Conservation (phyloP, 768 basidiomycete species). For the Podaxis sp. region DNA sequence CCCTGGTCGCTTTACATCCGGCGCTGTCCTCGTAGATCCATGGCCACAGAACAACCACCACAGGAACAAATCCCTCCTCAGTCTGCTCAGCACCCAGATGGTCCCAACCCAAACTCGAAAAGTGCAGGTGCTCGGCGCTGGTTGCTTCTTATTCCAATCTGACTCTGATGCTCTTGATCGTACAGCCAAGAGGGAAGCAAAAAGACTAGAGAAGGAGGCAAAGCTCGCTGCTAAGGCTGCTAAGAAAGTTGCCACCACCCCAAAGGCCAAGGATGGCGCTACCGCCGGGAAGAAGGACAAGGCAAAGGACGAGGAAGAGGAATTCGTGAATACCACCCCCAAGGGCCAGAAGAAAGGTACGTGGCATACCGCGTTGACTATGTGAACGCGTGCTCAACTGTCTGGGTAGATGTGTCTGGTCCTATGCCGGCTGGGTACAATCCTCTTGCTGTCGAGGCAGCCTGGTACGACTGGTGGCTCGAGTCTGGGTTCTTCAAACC, state of each 20-base stretch:
- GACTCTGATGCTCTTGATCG: slow-evolving; percentile 1
- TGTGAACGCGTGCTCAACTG: background rate
- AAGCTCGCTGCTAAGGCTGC: slow-evolving; percentile 73
- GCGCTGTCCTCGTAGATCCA: background rate
- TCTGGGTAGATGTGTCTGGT: slow-evolving; percentile 67
- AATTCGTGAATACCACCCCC: slow-evolving; percentile 89
- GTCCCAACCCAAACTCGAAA: slow-evolving; percentile 38
- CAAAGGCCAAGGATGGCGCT: slow-evolving; percentile 65
- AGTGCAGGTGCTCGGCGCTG: slow-evolving; percentile 34
- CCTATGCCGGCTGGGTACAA: slow-evolving; percentile 95
- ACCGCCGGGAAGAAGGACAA: slow-evolving; percentile 56
- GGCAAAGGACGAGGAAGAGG: slow-evolving; percentile 53
- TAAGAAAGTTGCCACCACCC: slow-evolving; percentile 40
- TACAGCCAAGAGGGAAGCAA: slow-evolving; percentile 83
- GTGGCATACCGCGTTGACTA: slow-evolving; percentile 10
- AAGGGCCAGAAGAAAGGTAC: slow-evolving; percentile 93
- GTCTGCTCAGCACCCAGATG: slow-evolving; percentile 1
- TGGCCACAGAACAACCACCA: slow-evolving; percentile 7
- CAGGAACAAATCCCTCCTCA: background rate
- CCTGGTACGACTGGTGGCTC: slow-evolving; percentile 99
- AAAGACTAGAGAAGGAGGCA: slow-evolving; percentile 75
- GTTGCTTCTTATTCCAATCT: background rate
- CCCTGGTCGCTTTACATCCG: background rate
- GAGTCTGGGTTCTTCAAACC: slow-evolving; percentile 90
- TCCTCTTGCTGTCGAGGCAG: slow-evolving; percentile 89